phyloP scores from a whole-genome alignment of 352 stramenopile species.

The Sclerospora graminicola region DNA sequence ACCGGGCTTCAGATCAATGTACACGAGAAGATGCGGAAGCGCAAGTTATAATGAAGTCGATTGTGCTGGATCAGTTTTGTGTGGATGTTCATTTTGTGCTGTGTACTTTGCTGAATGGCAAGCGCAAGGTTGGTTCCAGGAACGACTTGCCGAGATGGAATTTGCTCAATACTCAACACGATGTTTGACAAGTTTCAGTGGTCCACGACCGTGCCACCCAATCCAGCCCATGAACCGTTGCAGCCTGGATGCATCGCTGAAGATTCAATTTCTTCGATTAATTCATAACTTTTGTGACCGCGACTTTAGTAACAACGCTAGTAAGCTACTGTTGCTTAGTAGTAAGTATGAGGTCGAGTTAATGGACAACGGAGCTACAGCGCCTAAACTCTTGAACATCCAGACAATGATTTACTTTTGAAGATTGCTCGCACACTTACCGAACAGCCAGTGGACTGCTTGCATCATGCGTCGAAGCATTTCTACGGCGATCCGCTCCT shows the following conservation, averaged over 20 bases:
- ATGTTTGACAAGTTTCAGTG: slow-evolving; percentile 95
- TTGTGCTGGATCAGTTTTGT: slow-evolving; percentile 87
- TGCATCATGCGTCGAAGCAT: slow-evolving; percentile 93
- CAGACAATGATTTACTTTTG: slow-evolving; percentile 80
- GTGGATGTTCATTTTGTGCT: slow-evolving; percentile 96
- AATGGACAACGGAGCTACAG: slow-evolving; percentile 34
- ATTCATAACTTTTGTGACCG: slow-evolving; percentile 96
- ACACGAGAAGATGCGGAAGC: slow-evolving; percentile 56
- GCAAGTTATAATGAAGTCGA: slow-evolving; percentile 87
- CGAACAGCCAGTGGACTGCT: slow-evolving; percentile 88
- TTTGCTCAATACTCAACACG: slow-evolving; percentile 84
- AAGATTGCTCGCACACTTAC: slow-evolving; percentile 88
- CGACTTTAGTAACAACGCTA: slow-evolving; percentile 81
- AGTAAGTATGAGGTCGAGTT: slow-evolving; percentile 45
- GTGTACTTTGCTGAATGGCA: slow-evolving; percentile 91
- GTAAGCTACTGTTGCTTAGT: slow-evolving; percentile 78
- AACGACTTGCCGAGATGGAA: slow-evolving; percentile 80
- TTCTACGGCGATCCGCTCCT: slow-evolving; percentile 88
- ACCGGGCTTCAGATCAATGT: slow-evolving; percentile 37
- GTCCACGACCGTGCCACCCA: slow-evolving; percentile 34
- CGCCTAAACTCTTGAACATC: slow-evolving; percentile 46
- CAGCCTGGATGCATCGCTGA: slow-evolving; percentile 90
- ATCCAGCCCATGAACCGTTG: slow-evolving; percentile 40
- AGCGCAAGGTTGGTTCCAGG: slow-evolving; percentile 89
- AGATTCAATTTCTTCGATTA: slow-evolving; percentile 92